Base-by-base conservation (phyloP, 1,284 basidiomycete genomes). In the Neolentinus lepideus region DNA sequence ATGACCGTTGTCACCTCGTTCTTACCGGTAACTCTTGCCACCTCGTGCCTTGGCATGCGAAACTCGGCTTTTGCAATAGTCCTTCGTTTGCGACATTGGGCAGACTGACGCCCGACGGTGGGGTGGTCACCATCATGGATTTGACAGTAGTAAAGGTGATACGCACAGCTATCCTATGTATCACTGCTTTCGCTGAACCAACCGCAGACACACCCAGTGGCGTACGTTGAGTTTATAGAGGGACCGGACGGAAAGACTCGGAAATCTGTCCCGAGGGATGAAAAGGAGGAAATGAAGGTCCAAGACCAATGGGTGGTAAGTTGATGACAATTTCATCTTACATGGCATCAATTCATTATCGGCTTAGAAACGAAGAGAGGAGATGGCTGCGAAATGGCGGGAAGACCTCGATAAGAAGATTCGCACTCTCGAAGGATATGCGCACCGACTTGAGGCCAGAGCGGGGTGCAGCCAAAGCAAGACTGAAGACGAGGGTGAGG, bases 1-100 rank as follows among this genome's bases (percentile, higher is more conserved):
- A 91, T 60, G 74, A 83, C 56, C 86, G 79, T 2, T 76, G 80
- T 11, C 78, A 79, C 56, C 77, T 99, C 6, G 67, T 80, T 14
- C 71, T 99, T 21, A 77, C 78, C 2, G 94, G 91, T 1, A 99
- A 99, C 69, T 90, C 90, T 0, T 86, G 90, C 0, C 87, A 90
- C 61, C 76, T 96, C 35, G 90, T 88, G 1, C 80, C 81, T 0
- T 99, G 96, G 96, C 83, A 98, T 64, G 77, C 87, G 1, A 89
- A 86, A 59, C 78, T 99, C 1, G 96, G 96, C 2, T 91, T 92
- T 62, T 77, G 80, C 55, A 68, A 66, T 26, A 69, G 72, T 1
- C 81, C 81, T 1, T 91, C 82, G 63, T 74, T 93, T 26, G 82
- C 92, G 0, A 89, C 88, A 1, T 69, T 98, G 57, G 80, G 86